Base-by-base conservation (phyloP, 2,329 filamentous ascomycete genomes). In the Alternaria tenuissima region DNA sequence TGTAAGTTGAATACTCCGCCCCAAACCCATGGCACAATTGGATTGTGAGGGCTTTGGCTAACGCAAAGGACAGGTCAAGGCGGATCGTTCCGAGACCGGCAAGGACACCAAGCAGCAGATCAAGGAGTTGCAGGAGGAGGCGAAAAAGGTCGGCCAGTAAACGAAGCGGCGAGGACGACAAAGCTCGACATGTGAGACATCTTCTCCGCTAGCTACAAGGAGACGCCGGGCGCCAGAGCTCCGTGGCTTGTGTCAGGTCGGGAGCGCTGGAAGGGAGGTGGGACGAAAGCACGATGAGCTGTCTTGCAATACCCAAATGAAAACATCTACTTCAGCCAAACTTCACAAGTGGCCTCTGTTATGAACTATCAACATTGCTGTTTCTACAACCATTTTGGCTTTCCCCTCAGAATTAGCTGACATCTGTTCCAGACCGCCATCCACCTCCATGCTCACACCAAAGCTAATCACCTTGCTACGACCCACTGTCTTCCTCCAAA, bases 71-170 rank as follows among this genome's bases (percentile, higher is more conserved):
- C 48, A 77, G 70, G 68, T 83, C 59, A 79, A 80, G 57, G 82
- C 82, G 3, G 81, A 84, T 64, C 76, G 77, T 47, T 75, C 77
- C 67, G 72, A 82, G 53, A 77, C 79, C 18, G 67, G 78, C 12
- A 71, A 79, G 52, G 76, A 63, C 39, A 63, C 80, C 43, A 70
- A 77, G 28, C 66, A 79, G 52, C 77, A 79, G 38, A 82, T 83
- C 61, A 76, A 81, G 71, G 77, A 82, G 57, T 65, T 84, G 54
- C 81, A 84, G 68, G 76, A 83, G 71, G 75, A 83, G 75, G 75
- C 79, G 2, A 78, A 77, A 59, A 75, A 79, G 66, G 65, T 60
- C 28, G 38, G 46, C 11, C 57, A 51, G 18, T 60, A 51, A 38
- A 41, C 5, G 8, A 22, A 5, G 5, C 1, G 14, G n/a, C 14